Base-by-base conservation (phyloP, 1,284 basidiomycete species). In the Psilocybe mexicana region DNA sequence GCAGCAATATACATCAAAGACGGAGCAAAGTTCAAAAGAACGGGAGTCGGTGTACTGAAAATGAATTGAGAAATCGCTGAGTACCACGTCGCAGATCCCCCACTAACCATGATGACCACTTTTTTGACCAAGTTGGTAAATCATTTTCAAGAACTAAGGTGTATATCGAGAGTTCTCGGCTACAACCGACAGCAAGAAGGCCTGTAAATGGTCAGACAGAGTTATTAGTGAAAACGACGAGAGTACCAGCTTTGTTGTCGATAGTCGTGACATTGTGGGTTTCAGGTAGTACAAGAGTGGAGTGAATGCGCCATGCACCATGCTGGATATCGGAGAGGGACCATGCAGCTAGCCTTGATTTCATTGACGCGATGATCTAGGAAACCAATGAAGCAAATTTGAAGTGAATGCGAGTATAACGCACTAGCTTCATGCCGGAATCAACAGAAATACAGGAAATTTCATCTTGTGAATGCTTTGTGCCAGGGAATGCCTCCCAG, bases 141-240 rank as follows among this genome's bases (percentile, higher is more conserved):
- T 92, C 88, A 66, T 92, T 88, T 65, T 92, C 88, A 43, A 90
- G 77, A 57, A 87, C 84, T 43, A 92, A 73, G 1, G 86, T 89
- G 66, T 90, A 89, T 0, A 92, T 81, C 2, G 87, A 85, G 12
- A 93, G 72, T 47, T 80, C 79, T 55, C 69, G 73, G 25, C 74
- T 66, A 42, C 79, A 86, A 24, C 86, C 88, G 43, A 92, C 80
- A 30, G 86, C 85, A 62, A 93, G 81, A 26, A 91, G 74, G 59
- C 89, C 90, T 92, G 65, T 46, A 71, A 62, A 52, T 24, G 43
- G 51, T 55, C 53, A 52, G 55, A 60, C 35, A 45, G 57, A 56
- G 48, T 30, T 51, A 52, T 42, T 30, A 25, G 25, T 11, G 38
- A 54, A 50, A 23, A 44, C 25, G n/a, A 44, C 43, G 26, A 46